phyloP scores from a whole-genome alignment of 495 filamentous ascomycete genomes.

The Aspergillus conjunctus region DNA sequence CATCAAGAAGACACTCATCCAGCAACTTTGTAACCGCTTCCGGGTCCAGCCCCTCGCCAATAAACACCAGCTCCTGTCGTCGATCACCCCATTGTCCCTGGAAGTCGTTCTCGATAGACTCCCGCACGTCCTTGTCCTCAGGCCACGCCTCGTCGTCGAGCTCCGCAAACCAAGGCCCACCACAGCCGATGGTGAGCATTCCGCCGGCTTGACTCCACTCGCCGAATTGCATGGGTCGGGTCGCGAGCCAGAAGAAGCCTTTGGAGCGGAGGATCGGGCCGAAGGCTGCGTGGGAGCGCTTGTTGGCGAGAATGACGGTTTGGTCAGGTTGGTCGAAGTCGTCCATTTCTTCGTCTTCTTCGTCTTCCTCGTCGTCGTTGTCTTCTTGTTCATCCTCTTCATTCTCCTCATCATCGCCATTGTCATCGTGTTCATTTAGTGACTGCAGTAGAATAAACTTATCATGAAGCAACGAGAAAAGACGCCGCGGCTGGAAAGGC shows the following conservation, averaged over 20 bases:
- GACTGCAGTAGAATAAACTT: slow-evolving; percentile 56
- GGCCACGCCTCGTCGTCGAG: slow-evolving; percentile 49
- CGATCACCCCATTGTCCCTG: slow-evolving; percentile 58
- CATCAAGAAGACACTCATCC: slow-evolving; percentile 53
- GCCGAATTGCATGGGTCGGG: slow-evolving; percentile 48
- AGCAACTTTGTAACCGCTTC: slow-evolving; percentile 42
- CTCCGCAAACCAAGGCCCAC: slow-evolving; percentile 57
- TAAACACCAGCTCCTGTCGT: slow-evolving; percentile 62
- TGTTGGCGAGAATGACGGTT: slow-evolving; percentile 44
- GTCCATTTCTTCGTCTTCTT: slow-evolving; percentile 41
- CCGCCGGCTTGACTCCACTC: slow-evolving; percentile 64
- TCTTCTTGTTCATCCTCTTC: slow-evolving; percentile 38
- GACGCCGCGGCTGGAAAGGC: slow-evolving; percentile 53
- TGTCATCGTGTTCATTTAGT: slow-evolving; percentile 33
- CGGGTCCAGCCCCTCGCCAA: slow-evolving; percentile 55
- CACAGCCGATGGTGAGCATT: slow-evolving; percentile 57
- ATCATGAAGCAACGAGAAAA: slow-evolving; percentile 53
- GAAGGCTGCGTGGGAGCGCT: slow-evolving; percentile 45
- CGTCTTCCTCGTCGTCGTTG: slow-evolving; percentile 39
- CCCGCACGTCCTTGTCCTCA: slow-evolving; percentile 43
- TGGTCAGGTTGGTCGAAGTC: slow-evolving; percentile 43
- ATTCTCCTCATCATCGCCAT: slow-evolving; percentile 41
- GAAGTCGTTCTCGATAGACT: slow-evolving; percentile 49
- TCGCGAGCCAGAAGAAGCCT: slow-evolving; percentile 51
- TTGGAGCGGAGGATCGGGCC: slow-evolving; percentile 49